A percentile compares a stretch with the other conserved stretches of the same genome.
Evolutionary conservation across 768 basidiomycete genomes (phyloP).

Genomic region (Auricularia auricula-judae): DNA sequence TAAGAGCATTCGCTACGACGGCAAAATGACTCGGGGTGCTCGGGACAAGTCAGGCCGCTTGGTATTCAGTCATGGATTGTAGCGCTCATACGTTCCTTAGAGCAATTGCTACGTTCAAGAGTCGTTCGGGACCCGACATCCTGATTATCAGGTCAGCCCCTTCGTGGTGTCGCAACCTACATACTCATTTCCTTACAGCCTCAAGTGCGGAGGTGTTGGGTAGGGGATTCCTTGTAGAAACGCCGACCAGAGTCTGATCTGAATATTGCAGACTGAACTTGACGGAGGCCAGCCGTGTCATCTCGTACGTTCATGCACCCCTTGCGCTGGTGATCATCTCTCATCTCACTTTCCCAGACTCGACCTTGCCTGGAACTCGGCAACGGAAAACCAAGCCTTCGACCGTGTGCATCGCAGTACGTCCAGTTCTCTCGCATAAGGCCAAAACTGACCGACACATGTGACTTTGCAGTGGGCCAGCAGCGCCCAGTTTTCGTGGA

Average conservation of each 20-base stretch:
- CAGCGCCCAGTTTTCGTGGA: conserved; percentile 58
- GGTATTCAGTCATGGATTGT: too few relatives aligned
- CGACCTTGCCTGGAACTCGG: conserved; percentile 68
- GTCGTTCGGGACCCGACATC: conserved; percentile 43
- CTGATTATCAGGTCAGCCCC: conserved; percentile 47
- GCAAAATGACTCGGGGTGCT: conserved; percentile 46
- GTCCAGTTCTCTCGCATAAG: not conserved
- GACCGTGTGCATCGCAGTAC: conserved; percentile 52
- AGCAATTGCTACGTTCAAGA: conserved; percentile 43
- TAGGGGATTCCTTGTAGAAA: conserved; percentile 1
- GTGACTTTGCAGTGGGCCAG: conserved; percentile 28
- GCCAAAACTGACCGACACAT: not conserved
- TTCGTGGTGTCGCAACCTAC: conserved; percentile 3
- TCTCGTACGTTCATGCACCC: conserved; percentile 36
- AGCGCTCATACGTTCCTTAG: conserved; percentile 1
- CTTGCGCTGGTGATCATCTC: not conserved
- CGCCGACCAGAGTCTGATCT: not conserved
- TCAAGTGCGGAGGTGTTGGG: conserved; percentile 62
- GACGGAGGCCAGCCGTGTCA: conserved; percentile 54
- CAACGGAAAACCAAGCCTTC: conserved; percentile 56
- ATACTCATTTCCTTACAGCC: conserved; percentile 23
- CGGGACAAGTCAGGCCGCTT: conserved; percentile 27
- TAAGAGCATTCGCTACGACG: conserved; percentile 50
- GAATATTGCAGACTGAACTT: conserved; percentile 35
- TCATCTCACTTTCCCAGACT: conserved; percentile 28